Evolutionary conservation across 306 rosid genomes (phyloP).

Genomic region (Sicyos baderoa): DNA sequence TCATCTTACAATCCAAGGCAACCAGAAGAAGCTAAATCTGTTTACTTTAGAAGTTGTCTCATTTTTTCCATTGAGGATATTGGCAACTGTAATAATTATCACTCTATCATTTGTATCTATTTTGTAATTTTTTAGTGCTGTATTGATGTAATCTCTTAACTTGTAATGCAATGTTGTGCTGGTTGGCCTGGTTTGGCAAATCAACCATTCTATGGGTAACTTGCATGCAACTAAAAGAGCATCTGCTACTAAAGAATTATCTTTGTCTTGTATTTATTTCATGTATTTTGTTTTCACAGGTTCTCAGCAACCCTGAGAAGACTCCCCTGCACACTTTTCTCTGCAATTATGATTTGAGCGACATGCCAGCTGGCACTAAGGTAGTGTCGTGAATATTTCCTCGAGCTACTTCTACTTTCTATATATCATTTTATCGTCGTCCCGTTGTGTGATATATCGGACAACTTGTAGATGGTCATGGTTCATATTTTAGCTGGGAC

Average conservation of each 20-base stretch:
- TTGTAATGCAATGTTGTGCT: conserved; percentile 1
- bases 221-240: neutral
- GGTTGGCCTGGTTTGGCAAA: neutral
- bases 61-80: neutral
- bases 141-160: neutral
- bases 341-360: conserved; percentile 92
- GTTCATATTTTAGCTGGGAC: neutral
- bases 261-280: neutral
- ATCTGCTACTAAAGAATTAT: neutral
- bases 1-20: neutral
- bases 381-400: conserved; percentile 29
- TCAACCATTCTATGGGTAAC: neutral
- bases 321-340: conserved; percentile 97
- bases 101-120: neutral
- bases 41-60: neutral
- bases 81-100: neutral
- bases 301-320: conserved; percentile 97
- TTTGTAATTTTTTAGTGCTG: neutral
- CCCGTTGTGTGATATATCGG: neutral
- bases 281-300: conserved; percentile 37
- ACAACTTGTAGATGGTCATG: conserved; percentile 1
- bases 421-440: neutral
- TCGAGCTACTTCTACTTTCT: neutral
- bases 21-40: neutral
- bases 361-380: conserved; percentile 95